phyloP scores from a whole-genome alignment of 2,329 filamentous ascomycete genomes.

The Ophiobolus disseminans region DNA sequence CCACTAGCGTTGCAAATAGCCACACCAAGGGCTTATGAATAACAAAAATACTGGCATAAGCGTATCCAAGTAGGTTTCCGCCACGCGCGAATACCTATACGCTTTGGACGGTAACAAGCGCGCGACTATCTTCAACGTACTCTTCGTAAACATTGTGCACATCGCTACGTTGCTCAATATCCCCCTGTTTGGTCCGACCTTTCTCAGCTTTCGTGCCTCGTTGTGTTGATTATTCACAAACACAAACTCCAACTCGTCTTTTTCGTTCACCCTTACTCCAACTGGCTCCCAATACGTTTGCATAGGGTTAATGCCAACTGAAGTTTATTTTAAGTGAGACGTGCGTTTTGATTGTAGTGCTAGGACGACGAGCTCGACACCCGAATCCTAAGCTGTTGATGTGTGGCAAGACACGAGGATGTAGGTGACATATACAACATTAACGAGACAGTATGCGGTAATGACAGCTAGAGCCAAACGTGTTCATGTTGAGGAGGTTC shows the following conservation, averaged over 20 bases:
- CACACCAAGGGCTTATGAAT: too few relatives aligned
- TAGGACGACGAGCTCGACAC: slow-evolving; percentile 7
- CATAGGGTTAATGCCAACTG: slow-evolving; percentile 7
- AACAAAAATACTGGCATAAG: too few relatives aligned
- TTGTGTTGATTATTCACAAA: slow-evolving; percentile 10
- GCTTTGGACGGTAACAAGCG: too few relatives aligned
- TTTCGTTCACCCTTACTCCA: slow-evolving; percentile 8
- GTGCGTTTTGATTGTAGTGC: slow-evolving; percentile 11
- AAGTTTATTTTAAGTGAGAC: slow-evolving; percentile 3
- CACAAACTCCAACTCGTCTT: slow-evolving; percentile 10
- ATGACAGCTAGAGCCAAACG: slow-evolving; percentile 8
- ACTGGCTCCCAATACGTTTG: slow-evolving; percentile 8
- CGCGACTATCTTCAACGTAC: too few relatives aligned
- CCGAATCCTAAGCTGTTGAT: slow-evolving; percentile 16
- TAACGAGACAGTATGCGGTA: slow-evolving; percentile 5
- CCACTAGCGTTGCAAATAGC: too few relatives aligned
- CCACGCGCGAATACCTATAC: too few relatives aligned
- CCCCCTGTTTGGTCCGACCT: not conserved
- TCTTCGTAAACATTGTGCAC: too few relatives aligned
- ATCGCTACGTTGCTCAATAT: not conserved
- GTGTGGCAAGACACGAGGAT: slow-evolving; percentile 4
- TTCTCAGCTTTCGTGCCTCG: not conserved
- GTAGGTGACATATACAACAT: slow-evolving; percentile 8
- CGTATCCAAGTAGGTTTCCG: too few relatives aligned
- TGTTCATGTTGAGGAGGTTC: not conserved